Percentiles rank a stretch among this genome's conserved stretches.
Evolutionary conservation across 2,329 filamentous ascomycete species (phyloP).

Genomic region (Pseudocercospora musae): DNA sequence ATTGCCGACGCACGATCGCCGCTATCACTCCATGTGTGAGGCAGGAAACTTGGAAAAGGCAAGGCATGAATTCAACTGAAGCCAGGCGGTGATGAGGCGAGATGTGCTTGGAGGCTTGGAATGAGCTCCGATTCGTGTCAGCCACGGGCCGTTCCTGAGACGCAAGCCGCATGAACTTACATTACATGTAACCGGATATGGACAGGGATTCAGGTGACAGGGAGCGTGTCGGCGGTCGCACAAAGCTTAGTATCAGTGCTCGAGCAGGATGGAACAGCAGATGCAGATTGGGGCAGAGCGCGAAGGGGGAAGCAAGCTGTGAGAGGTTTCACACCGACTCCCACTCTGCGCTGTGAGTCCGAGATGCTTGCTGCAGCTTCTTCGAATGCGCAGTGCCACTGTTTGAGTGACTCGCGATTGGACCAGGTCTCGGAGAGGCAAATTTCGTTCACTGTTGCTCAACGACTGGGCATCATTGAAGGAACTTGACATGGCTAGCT

Average conservation of each 20-base stretch:
- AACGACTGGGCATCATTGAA: constrained; percentile 4
- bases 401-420: constrained; percentile 5
- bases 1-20: background rate
- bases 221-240: too few relatives aligned
- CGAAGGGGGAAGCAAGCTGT: background rate
- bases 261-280: constrained; percentile 1
- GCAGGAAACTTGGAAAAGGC: background rate
- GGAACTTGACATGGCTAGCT: background rate
- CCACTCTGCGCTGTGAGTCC: background rate
- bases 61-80: background rate
- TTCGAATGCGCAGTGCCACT: constrained; percentile 11
- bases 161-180: background rate
- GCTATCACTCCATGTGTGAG: background rate
- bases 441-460: constrained; percentile 13
- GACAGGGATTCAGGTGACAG: too few relatives aligned
- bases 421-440: constrained; percentile 1
- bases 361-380: constrained; percentile 4
- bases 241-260: background rate
- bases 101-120: background rate
- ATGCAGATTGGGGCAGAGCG: background rate
- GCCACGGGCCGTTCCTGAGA: constrained; percentile 2
- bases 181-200: constrained; percentile 4
- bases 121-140: background rate
- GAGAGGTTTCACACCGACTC: constrained; percentile 3
- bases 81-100: constrained; percentile 2